Conservation (phyloP, 345 rosid genomes). For the Dimocarpus longan region DNA sequence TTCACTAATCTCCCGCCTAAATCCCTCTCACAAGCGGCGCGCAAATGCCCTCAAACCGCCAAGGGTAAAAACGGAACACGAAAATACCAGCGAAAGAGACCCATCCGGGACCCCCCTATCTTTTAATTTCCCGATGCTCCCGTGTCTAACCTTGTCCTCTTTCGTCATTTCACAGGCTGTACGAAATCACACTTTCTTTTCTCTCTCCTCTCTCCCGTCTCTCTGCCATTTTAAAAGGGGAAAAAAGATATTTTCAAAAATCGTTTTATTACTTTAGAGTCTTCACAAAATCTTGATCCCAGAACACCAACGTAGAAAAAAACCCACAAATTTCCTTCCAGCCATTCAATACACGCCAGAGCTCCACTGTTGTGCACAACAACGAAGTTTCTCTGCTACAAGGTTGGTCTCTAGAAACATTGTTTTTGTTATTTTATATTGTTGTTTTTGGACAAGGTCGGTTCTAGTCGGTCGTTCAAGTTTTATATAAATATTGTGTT, state of each 20-base stretch:
- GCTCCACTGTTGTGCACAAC: not conserved
- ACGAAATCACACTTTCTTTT: not conserved
- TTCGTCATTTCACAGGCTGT: slow-evolving; percentile 20
- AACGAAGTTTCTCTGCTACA: slow-evolving; percentile 1
- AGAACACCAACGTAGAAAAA: not conserved
- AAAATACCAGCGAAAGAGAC: not conserved
- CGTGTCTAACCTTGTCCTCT: slow-evolving; percentile 31
- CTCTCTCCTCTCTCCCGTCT: slow-evolving; percentile 14
- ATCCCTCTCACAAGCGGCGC: not conserved
- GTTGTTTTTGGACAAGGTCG: not conserved
- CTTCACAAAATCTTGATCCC: not conserved
- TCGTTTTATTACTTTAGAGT: not conserved
- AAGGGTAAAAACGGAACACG: not conserved
- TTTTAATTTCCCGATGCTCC: slow-evolving; percentile 34
- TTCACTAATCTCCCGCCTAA: not conserved
- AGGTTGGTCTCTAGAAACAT: not conserved
- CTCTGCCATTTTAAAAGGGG: not conserved
- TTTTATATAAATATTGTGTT: not conserved
- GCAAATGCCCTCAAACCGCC: not conserved
- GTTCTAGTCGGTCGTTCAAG: not conserved
- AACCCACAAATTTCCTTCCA: not conserved
- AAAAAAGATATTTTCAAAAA: not conserved
- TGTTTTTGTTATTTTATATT: not conserved
- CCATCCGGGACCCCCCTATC: not conserved
- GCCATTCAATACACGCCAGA: not conserved